A percentile compares a stretch with the other conserved stretches of the same genome.
Evolutionary conservation across 805 yeast species (phyloP).

Genomic region (Wickerhamiella alocasiicola): DNA sequence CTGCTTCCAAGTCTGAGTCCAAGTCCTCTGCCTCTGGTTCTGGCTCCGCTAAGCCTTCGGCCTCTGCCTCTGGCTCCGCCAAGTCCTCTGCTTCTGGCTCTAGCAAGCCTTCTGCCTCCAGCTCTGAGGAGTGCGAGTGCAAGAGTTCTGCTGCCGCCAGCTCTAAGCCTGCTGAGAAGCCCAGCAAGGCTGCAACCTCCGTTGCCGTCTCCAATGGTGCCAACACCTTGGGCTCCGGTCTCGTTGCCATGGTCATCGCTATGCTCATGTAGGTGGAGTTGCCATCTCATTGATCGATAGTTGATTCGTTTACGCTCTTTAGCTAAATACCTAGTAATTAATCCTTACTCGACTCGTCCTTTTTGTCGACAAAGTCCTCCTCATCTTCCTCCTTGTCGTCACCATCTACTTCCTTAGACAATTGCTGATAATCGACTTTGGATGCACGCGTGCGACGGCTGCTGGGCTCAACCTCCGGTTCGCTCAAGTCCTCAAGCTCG

Average conservation of each 20-base stretch:
- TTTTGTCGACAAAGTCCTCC: constrained; percentile 29
- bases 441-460: constrained; percentile 62
- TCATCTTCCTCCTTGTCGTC: constrained; percentile 36
- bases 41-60: constrained; percentile 8
- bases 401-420: constrained; percentile 54
- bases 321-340: no score
- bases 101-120: constrained; percentile 7
- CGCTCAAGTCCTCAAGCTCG: constrained; percentile 35
- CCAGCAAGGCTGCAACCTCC: constrained; percentile 9
- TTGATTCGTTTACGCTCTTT: no score
- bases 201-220: constrained; percentile 9
- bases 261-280: constrained; percentile 5
- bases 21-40: constrained; percentile 10
- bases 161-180: not conserved
- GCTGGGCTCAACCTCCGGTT: constrained; percentile 64
- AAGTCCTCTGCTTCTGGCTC: constrained; percentile 1
- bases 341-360: no score
- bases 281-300: no score
- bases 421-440: constrained; percentile 71
- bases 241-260: constrained; percentile 1
- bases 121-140: constrained; percentile 10
- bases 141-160: constrained; percentile 6
- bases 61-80: not conserved
- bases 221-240: not conserved
- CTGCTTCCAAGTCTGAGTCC: not conserved